These are phyloP conservation scores for Tulasnella sp. DNA, from an alignment of 768 basidiomycete genomes.

Conservation along the genomic window DNA sequence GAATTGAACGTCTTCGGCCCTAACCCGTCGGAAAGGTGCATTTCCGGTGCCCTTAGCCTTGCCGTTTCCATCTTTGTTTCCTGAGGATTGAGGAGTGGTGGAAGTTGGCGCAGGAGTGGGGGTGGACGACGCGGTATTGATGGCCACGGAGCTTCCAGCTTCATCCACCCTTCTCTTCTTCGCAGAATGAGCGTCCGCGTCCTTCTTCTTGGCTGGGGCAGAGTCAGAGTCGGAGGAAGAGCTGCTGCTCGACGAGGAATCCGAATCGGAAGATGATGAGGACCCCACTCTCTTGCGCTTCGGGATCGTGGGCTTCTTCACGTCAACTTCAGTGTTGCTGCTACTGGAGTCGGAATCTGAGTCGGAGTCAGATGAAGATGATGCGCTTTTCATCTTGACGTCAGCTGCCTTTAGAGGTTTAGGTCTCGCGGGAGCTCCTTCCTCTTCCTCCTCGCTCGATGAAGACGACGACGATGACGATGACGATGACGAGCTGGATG, in stretches of 20 bases:
- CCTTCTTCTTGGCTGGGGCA: neutral
- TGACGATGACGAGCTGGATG: slow-evolving; percentile 25
- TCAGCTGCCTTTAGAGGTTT: neutral
- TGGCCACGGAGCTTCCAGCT: neutral
- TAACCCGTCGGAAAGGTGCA: slow-evolving; percentile 74
- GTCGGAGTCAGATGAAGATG: neutral
- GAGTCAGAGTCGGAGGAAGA: slow-evolving; percentile 30
- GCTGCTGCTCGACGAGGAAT: slow-evolving; percentile 16
- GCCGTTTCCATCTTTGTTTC: neutral
- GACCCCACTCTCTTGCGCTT: neutral
- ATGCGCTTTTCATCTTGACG: neutral
- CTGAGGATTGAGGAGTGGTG: neutral
- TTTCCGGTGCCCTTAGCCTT: slow-evolving; percentile 31
- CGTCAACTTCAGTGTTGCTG: slow-evolving; percentile 8
- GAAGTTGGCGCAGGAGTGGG: neutral
- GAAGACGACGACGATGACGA: slow-evolving; percentile 22
- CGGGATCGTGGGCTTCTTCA: neutral
- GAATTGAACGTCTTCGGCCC: slow-evolving; percentile 50
- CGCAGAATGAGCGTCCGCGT: neutral
- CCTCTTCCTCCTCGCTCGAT: neutral
- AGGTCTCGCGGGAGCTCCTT: neutral
- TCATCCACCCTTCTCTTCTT: neutral
- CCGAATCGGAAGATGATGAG: neutral
- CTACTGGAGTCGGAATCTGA: slow-evolving; percentile 21
- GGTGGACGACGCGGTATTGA: neutral